Evolutionary conservation across 805 yeast species (phyloP), one percentile per base, ranked within the genome.

Genomic region (Naumovozyma castellii): DNA sequence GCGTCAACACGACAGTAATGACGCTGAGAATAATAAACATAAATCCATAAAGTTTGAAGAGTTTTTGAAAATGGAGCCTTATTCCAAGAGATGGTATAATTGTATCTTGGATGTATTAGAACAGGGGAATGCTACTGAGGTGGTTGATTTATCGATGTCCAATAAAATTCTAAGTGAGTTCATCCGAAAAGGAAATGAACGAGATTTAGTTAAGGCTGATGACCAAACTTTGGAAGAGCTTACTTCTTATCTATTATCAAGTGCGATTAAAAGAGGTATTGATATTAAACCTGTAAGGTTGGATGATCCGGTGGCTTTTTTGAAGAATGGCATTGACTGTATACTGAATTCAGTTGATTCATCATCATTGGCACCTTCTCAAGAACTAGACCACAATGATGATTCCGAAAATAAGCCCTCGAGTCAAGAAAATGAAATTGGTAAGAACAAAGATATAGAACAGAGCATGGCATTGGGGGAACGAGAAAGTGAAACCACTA

Each of bases 171-270:
- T 29, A 5, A 13, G 32, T 29, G 32, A 29, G 13, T 29, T 29
- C 13, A 14, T 29, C 5, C 13, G 13, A 5, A 29, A n/a, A 6
- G 15, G 13, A 9, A 29, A 29, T 5, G 32, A 12, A 29, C 13
- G 32, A 13, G 32, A 29, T 6, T 13, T 13, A 29, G 8, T n/a
- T 5, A n/a, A 25, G 4, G 32, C 22, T 8, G n/a, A 37, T 16
- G 36, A 35, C 2, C 42, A 42, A 18, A 27, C 39, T 10, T 30
- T 55, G 14, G 57, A 58, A 41, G 59, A 55, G 22, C 36, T 58
- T n/a, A 58, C 58, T 3, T 54, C 62, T 3, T 57, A 54, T 37
- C 41, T 59, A 20, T 34, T 59, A 10, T 57, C 64, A 0, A 52
- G 49, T 36, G 45, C 61, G 0, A 50, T 60, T 17, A 53, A 53